phyloP scores from a whole-genome alignment of 2,329 filamentous ascomycete genomes.

The Aspergillus spinulosporus region DNA sequence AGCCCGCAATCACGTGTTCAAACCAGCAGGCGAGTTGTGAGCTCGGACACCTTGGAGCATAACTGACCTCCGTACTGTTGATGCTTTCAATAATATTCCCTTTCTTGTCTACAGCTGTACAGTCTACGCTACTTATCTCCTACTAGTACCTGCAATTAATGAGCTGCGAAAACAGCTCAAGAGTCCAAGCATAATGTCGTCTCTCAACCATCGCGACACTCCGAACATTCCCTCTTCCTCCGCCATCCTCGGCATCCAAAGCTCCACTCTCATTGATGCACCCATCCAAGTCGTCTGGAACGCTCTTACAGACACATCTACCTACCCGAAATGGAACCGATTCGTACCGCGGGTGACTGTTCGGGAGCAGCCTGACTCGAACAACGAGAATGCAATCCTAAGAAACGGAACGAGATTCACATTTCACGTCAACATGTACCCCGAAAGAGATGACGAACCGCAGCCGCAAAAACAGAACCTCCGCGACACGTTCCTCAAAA shows the following conservation, averaged over 20 bases:
- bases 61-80: too few species aligned
- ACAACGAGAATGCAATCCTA: slow-evolving; percentile 21
- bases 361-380: slow-evolving; percentile 38
- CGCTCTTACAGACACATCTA: slow-evolving; percentile 46
- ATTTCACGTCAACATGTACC: slow-evolving; percentile 47
- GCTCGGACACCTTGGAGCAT: too few species aligned
- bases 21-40: too few species aligned
- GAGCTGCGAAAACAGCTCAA: background rate
- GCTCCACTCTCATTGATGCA: slow-evolving; percentile 42
- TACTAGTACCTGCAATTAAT: background rate
- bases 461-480: slow-evolving; percentile 26
- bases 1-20: too few species aligned
- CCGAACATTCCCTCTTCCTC: slow-evolving; percentile 34
- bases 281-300: slow-evolving; percentile 46
- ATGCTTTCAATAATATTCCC: too few species aligned
- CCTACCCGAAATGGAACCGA: slow-evolving; percentile 50
- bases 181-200: background rate
- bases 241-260: slow-evolving; percentile 34
- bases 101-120: background rate
- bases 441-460: slow-evolving; percentile 24
- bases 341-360: slow-evolving; percentile 50
- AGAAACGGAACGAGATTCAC: slow-evolving; percentile 46
- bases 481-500: slow-evolving; percentile 23
- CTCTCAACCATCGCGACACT: slow-evolving; percentile 19
- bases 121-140: background rate